A percentile compares a stretch with the other conserved stretches of the same genome.
Conservation (phyloP, 768 basidiomycete genomes). For the Rhizopogon salebrosus region DNA sequence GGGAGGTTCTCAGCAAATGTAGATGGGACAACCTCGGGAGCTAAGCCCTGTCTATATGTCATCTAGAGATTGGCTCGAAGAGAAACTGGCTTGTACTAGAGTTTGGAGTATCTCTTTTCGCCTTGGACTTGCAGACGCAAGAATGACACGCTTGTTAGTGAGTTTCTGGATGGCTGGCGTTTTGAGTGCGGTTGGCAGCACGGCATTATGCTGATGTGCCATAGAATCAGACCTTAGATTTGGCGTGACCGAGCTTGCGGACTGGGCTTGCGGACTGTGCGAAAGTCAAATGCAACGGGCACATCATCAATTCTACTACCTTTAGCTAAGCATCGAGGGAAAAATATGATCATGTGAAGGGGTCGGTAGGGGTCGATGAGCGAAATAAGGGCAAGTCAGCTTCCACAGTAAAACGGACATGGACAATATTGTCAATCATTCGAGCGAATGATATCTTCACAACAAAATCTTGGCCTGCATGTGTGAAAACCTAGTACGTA, state of each 20-base stretch:
- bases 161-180: slow-evolving; percentile 64
- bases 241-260: not conserved
- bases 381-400: too few species aligned
- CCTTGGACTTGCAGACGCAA: slow-evolving; percentile 85
- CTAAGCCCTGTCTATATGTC: slow-evolving; percentile 41
- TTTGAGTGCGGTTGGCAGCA: slow-evolving; percentile 61
- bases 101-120: slow-evolving; percentile 77
- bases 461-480: too few species aligned
- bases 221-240: slow-evolving; percentile 7
- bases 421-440: too few species aligned
- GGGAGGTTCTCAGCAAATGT: slow-evolving; percentile 78
- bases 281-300: not conserved
- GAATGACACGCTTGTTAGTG: slow-evolving; percentile 67
- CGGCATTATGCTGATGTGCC: slow-evolving; percentile 37
- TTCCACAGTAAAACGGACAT: too few species aligned
- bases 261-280: not conserved
- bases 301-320: not conserved
- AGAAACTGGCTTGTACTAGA: slow-evolving; percentile 48
- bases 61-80: not conserved
- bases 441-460: too few species aligned
- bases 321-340: not conserved
- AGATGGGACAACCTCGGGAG: slow-evolving; percentile 69
- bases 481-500: not conserved
- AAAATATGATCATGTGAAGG: too few species aligned
- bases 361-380: too few species aligned